These are phyloP conservation scores for Chalaropsis ovoidea DNA, from an alignment of 2,329 filamentous ascomycete species.

Conservation along the genomic window DNA sequence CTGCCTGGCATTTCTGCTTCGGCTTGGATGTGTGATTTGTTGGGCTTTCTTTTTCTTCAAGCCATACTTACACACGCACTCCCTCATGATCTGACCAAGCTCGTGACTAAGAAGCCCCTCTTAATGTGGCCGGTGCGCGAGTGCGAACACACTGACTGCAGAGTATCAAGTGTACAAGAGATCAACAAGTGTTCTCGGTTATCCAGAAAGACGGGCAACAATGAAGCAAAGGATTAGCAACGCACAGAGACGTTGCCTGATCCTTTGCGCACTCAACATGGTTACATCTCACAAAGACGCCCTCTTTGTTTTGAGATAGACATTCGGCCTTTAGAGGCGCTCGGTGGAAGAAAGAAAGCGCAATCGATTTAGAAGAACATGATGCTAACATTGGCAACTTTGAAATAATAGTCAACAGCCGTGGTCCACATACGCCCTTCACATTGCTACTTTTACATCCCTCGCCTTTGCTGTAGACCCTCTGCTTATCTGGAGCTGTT, in stretches of 20 bases:
- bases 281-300: background rate
- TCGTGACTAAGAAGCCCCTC: slow-evolving; percentile 27
- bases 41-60: slow-evolving; percentile 23
- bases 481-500: slow-evolving; percentile 58
- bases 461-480: slow-evolving; percentile 72
- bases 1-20: background rate
- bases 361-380: too few species aligned
- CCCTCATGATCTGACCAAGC: slow-evolving; percentile 24
- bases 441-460: slow-evolving; percentile 85
- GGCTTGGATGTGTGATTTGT: background rate
- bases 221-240: background rate
- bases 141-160: background rate
- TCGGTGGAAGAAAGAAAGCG: background rate
- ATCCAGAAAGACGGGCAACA: background rate
- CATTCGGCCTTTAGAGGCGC: background rate
- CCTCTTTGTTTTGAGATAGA: background rate
- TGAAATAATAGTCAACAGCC: slow-evolving; percentile 59
- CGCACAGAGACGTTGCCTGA: background rate
- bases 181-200: background rate
- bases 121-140: slow-evolving; percentile 7
- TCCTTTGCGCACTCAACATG: background rate
- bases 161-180: background rate
- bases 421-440: slow-evolving; percentile 88
- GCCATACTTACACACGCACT: slow-evolving; percentile 13
- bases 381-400: slow-evolving; percentile 6